phyloP scores from a whole-genome alignment of 2,329 filamentous ascomycete genomes.

The Talaromyces sp. region DNA sequence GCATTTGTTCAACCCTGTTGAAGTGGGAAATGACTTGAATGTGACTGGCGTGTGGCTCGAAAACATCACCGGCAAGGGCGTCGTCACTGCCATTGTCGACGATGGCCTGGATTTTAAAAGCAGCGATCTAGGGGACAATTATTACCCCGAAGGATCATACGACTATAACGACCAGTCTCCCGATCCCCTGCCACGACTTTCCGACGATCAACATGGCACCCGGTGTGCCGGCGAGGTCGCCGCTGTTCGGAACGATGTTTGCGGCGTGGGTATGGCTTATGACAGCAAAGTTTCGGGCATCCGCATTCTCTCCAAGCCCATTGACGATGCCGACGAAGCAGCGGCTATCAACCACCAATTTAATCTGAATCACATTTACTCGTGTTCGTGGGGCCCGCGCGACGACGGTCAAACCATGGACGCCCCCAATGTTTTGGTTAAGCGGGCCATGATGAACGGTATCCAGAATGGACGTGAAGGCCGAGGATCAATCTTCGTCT shows the following conservation, averaged over 20 bases:
- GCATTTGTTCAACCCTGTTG: slow-evolving; percentile 82
- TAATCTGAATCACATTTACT: slow-evolving; percentile 93
- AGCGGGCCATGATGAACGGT: slow-evolving; percentile 84
- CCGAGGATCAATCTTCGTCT: slow-evolving; percentile 88
- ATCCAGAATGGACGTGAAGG: slow-evolving; percentile 81
- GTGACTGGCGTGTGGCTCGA: slow-evolving; percentile 91
- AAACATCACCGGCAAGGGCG: slow-evolving; percentile 82
- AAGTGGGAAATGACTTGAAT: slow-evolving; percentile 87
- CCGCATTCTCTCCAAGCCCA: slow-evolving; percentile 84
- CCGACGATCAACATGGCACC: slow-evolving; percentile 86
- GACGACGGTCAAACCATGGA: slow-evolving; percentile 95
- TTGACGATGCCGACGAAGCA: slow-evolving; percentile 89
- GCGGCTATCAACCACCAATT: slow-evolving; percentile 87
- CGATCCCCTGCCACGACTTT: slow-evolving; percentile 74
- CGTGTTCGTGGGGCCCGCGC: slow-evolving; percentile 95
- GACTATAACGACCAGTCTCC: slow-evolving; percentile 86
- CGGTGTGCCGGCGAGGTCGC: slow-evolving; percentile 91
- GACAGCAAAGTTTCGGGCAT: slow-evolving; percentile 86
- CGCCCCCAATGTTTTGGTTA: slow-evolving; percentile 80
- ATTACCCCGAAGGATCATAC: slow-evolving; percentile 86
- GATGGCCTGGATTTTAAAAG: slow-evolving; percentile 96
- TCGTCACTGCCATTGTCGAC: slow-evolving; percentile 90
- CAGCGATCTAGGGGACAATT: slow-evolving; percentile 85
- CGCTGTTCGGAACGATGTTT: slow-evolving; percentile 86
- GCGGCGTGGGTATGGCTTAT: slow-evolving; percentile 93